These are phyloP conservation scores for Cetraspora pellucida DNA, from an alignment of 192 early-diverging fungal species.

Conservation along the genomic window DNA sequence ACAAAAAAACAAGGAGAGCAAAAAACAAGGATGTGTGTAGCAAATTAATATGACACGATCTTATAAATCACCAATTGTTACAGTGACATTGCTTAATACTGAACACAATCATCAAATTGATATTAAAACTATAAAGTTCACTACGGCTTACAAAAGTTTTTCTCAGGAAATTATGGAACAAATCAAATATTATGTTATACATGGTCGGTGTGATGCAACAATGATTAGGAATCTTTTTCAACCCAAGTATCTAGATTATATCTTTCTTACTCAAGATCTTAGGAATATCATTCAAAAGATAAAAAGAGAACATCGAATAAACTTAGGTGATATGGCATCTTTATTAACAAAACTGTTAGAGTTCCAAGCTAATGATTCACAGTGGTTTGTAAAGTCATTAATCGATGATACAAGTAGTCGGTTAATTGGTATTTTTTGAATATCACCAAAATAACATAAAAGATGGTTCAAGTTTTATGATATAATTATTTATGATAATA, in stretches of 20 bases:
- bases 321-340: neutral
- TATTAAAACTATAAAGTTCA: neutral
- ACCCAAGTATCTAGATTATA: neutral
- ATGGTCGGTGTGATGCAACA: neutral
- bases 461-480: neutral
- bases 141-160: neutral
- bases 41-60: neutral
- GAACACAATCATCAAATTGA: neutral
- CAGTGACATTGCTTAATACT: neutral
- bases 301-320: neutral
- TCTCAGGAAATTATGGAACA: neutral
- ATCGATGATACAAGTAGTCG: neutral
- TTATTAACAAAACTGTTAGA: neutral
- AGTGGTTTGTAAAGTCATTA: neutral
- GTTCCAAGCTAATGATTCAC: neutral
- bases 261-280: neutral
- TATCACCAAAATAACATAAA: neutral
- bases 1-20: neutral
- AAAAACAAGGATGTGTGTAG: neutral
- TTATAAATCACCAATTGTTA: neutral
- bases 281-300: neutral
- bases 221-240: neutral
- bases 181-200: neutral
- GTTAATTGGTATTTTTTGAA: neutral
- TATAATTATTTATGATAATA: neutral